A percentile compares a stretch with the other conserved stretches of the same genome.
Evolutionary conservation across 805 yeast species (phyloP).

Genomic region (Wickerhamiella musiphila): DNA sequence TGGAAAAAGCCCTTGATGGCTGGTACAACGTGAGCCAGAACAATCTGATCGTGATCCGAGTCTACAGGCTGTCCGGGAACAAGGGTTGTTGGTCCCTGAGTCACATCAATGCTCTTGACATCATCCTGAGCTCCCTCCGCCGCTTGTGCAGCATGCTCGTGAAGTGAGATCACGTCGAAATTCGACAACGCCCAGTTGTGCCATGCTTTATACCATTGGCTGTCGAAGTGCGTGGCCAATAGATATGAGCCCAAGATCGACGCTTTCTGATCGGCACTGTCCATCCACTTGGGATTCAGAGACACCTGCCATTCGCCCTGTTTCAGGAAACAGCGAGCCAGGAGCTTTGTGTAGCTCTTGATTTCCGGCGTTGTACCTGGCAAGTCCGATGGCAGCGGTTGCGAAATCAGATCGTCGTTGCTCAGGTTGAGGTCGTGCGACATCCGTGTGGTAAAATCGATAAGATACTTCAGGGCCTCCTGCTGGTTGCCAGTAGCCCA

Average conservation of each 20-base stretch:
- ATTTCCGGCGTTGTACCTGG: constrained; percentile 55
- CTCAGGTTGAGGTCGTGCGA: constrained; percentile 75
- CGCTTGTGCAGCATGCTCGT: constrained; percentile 16
- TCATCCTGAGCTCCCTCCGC: constrained; percentile 5
- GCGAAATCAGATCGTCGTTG: constrained; percentile 62
- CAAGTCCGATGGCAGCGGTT: constrained; percentile 56
- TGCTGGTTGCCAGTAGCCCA: constrained; percentile 88
- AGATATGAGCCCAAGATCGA: constrained; percentile 81
- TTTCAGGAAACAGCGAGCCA: constrained; percentile 88
- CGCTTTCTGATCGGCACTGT: constrained; percentile 45
- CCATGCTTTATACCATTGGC: constrained; percentile 96
- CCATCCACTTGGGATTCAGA: constrained; percentile 62
- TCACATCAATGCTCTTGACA: background rate
- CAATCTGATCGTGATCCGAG: constrained; percentile 25
- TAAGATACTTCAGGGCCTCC: constrained; percentile 71
- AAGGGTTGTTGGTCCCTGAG: constrained; percentile 1
- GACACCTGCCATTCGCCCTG: constrained; percentile 98
- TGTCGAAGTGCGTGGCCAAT: constrained; percentile 87
- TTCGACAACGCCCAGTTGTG: constrained; percentile 99
- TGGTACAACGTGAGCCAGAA: constrained; percentile 81
- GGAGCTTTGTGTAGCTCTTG: constrained; percentile 62
- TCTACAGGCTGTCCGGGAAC: constrained; percentile 13
- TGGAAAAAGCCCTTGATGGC: constrained; percentile 93
- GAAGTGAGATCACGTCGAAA: constrained; percentile 75
- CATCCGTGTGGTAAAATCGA: constrained; percentile 81